Evolutionary conservation across 2,329 filamentous ascomycete genomes (phyloP).

Genomic region (Tricladium varicosporioides): DNA sequence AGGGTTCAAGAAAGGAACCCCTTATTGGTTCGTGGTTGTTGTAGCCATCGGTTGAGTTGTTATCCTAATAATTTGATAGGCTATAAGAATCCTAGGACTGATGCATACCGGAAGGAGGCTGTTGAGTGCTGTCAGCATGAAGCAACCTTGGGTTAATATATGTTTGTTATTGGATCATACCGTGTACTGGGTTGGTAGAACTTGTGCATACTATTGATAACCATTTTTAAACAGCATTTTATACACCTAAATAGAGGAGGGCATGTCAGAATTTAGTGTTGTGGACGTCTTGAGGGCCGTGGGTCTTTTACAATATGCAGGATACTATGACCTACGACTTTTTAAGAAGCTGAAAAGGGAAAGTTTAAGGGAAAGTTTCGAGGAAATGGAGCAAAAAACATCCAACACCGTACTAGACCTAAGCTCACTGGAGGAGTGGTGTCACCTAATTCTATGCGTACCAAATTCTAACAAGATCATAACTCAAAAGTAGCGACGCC

Average conservation of each 20-base stretch:
- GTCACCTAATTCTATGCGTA: too few relatives aligned
- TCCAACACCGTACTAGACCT: not conserved
- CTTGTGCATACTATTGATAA: not conserved
- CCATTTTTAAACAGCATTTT: not conserved
- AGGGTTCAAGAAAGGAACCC: too few relatives aligned
- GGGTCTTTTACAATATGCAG: not conserved
- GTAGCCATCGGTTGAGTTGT: not conserved
- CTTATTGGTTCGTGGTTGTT: too few relatives aligned
- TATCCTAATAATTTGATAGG: not conserved
- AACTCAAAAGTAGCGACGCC: too few relatives aligned
- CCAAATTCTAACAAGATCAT: too few relatives aligned
- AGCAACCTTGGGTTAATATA: not conserved
- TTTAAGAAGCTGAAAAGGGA: not conserved
- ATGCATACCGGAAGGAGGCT: constrained; percentile 7
- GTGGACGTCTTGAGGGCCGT: not conserved
- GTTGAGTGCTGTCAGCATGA: constrained; percentile 10
- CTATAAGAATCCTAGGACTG: too few relatives aligned
- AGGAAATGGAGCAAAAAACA: not conserved
- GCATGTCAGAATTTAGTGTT: not conserved
- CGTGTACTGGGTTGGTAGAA: not conserved
- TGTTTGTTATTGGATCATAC: not conserved
- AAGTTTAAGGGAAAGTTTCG: not conserved
- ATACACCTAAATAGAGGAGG: not conserved
- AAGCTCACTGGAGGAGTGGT: too few relatives aligned
- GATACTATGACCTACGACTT: not conserved